Base-by-base conservation (phyloP, 805 yeast species). In the Teunomyces funiuensis region DNA sequence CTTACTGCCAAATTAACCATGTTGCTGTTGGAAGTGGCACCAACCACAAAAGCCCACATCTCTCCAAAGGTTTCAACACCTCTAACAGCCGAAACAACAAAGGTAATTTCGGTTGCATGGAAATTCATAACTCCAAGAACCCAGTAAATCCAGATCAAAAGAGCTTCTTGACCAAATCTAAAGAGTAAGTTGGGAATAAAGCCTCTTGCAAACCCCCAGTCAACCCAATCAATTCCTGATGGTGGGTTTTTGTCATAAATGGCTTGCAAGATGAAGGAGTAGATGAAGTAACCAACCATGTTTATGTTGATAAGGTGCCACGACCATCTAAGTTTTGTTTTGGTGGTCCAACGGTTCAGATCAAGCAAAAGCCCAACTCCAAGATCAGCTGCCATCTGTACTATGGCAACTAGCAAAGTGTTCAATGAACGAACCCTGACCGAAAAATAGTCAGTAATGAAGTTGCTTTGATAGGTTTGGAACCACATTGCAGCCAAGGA, bases 401-500 rank as follows among this genome's bases (percentile, higher is more conserved):
- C 34, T n/a, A 31, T 18, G 4, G 34, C 34, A 23, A 31, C 34
- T 7, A 31, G 34, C 16, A 31, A 31, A 4, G 34, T 31, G 19
- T 31, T 31, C 19, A 31, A 31, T 5, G 34, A 31, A 19, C 34
- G 34, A 10, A 31, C 34, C 19, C 34, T 31, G 8, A 31, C 34
- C 6, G 34, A 31, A 15, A 31, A 31, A 14, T 31, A 31, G 19
- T 31, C 34, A 10, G 34, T 31, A 2, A 31, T 31, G 8, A 31
- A 31, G 14, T 31, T 31, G 19, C 34, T 31, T 19, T 31, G 34
- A 11, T 31, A 31, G 19, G 34, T 31, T n/a, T 31, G 34, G 25
- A 31, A 31, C 34, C 34, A 31, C 34, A 31, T 31, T 18, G 34
- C 34, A 31, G 34, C 34, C 25, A 31, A 31, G 13, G 34, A 31